Conservation (phyloP, 2,329 filamentous ascomycete genomes). For the Epichloe gansuensis region DNA sequence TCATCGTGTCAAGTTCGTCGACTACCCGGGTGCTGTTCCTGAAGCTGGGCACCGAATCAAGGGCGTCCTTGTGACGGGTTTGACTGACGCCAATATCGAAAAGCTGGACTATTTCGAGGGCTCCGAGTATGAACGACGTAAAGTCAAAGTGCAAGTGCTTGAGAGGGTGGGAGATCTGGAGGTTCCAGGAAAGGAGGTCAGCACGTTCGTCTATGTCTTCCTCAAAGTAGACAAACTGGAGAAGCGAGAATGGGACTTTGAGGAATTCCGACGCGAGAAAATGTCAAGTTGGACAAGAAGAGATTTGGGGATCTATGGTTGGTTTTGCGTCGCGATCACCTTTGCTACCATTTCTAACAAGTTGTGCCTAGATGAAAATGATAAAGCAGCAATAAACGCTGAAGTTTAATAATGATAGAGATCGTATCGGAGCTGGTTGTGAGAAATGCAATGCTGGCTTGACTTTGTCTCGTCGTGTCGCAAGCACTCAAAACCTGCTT, state of each 20-base stretch:
- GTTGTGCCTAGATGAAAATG: conserved; percentile 11
- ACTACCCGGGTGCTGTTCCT: conserved; percentile 71
- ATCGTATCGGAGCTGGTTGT: no score
- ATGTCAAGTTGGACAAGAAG: conserved; percentile 41
- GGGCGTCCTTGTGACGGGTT: conserved; percentile 64
- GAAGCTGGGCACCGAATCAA: conserved; percentile 47
- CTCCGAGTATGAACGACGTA: conserved; percentile 50
- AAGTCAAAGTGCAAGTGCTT: conserved; percentile 41
- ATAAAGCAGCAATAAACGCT: conserved; percentile 6
- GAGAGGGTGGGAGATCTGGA: conserved; percentile 26
- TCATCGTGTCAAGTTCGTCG: conserved; percentile 51
- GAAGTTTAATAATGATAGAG: neutral
- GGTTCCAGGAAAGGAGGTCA: conserved; percentile 32
- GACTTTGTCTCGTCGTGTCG: neutral
- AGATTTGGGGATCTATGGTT: conserved; percentile 30
- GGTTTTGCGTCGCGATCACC: conserved; percentile 13
- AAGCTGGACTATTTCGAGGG: conserved; percentile 80
- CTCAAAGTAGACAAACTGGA: conserved; percentile 43
- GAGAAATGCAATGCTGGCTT: neutral
- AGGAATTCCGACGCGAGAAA: conserved; percentile 69
- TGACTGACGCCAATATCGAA: conserved; percentile 64
- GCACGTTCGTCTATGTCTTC: conserved; percentile 56
- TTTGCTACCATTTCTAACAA: neutral
- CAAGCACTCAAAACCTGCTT: neutral
- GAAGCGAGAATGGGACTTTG: conserved; percentile 74